phyloP scores from a whole-genome alignment of 148 eudicot genomes.

The Salicornia ramosissima region DNA sequence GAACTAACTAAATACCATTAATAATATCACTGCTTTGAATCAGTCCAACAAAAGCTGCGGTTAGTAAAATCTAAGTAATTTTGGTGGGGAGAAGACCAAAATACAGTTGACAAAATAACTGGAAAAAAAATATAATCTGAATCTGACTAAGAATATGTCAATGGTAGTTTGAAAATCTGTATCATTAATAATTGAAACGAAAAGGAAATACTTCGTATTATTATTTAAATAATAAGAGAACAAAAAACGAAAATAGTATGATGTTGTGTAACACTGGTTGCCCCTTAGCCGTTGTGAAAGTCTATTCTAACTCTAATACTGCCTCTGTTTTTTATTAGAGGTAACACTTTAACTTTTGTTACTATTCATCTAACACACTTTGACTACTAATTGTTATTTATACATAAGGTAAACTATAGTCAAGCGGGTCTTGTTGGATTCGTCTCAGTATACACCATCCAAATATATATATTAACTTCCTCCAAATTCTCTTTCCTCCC shows the following conservation, averaged over 20 bases:
- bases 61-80: neutral
- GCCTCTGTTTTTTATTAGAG: too few species aligned
- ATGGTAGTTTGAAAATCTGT: constrained; percentile 5
- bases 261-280: constrained; percentile 7
- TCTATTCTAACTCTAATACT: constrained; percentile 16
- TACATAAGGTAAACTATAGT: too few species aligned
- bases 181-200: neutral
- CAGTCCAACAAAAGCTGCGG: too few species aligned
- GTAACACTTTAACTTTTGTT: too few species aligned
- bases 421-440: too few species aligned
- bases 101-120: constrained; percentile 3
- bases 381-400: too few species aligned
- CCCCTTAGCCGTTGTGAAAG: constrained; percentile 13
- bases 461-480: too few species aligned
- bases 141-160: constrained; percentile 20
- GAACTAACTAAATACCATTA: too few species aligned
- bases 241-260: neutral
- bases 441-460: too few species aligned
- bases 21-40: too few species aligned
- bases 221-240: neutral
- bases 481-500: constrained; percentile 11
- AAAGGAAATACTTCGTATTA: neutral
- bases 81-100: constrained; percentile 1
- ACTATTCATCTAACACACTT: too few species aligned
- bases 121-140: neutral